These are phyloP conservation scores for Skeletonema marinoi DNA, from an alignment of 108 stramenopile species.

Conservation along the genomic window DNA sequence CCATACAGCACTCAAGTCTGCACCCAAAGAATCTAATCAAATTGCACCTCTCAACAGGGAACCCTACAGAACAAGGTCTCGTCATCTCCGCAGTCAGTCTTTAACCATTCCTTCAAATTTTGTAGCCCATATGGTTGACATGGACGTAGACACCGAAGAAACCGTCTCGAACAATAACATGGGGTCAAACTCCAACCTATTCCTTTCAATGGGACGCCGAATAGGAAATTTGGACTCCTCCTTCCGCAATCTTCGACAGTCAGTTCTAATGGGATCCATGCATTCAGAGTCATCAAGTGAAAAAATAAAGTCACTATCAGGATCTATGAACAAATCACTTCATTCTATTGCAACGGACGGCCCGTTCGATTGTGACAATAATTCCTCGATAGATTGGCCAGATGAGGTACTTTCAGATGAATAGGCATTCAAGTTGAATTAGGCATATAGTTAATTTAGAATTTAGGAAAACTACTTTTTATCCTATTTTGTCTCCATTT, in stretches of 20 bases:
- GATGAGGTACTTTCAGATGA: not conserved
- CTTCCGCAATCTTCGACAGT: not conserved
- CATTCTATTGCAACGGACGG: not conserved
- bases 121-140: no score
- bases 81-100: not conserved
- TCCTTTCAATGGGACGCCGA: not conserved
- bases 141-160: not conserved
- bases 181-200: not conserved
- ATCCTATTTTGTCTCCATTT: constrained; percentile 8
- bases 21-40: not conserved
- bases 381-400: not conserved
- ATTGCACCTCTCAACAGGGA: not conserved
- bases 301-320: not conserved
- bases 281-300: not conserved
- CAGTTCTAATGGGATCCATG: not conserved
- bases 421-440: not conserved
- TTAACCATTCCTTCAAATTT: not conserved
- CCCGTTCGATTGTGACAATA: not conserved
- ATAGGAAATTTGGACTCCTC: not conserved
- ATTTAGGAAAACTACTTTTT: not conserved
- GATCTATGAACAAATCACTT: not conserved
- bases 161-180: not conserved
- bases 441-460: not conserved
- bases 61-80: not conserved
- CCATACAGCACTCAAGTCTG: not conserved